Conservation (phyloP, 2,329 filamentous ascomycete species). For the Pseudocercospora fuligena region DNA sequence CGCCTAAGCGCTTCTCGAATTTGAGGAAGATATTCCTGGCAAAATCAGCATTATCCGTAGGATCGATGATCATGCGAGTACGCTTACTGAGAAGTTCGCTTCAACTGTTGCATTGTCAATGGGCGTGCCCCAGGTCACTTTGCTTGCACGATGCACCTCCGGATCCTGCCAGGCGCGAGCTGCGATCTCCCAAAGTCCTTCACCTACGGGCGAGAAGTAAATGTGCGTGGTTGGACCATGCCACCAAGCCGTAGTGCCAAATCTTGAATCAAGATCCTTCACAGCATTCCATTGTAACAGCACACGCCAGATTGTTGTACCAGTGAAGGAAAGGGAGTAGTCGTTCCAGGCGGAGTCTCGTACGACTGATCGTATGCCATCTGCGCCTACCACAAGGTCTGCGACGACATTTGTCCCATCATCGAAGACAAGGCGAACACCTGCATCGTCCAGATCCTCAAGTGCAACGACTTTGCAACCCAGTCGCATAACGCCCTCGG, state of each 20-base stretch:
- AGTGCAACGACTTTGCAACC: conserved; percentile 51
- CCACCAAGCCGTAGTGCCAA: conserved; percentile 51
- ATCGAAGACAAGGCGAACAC: conserved; percentile 52
- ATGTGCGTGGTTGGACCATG: conserved; percentile 50
- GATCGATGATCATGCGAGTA: background rate
- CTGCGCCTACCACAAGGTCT: conserved; percentile 50
- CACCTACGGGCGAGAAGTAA: conserved; percentile 49
- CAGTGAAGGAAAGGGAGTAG: conserved; percentile 54
- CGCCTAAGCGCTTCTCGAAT: conserved; percentile 47
- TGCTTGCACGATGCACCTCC: conserved; percentile 15
- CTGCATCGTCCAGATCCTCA: conserved; percentile 44
- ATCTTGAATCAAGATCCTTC: conserved; percentile 39
- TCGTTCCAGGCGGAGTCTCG: conserved; percentile 49
- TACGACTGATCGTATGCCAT: conserved; percentile 59
- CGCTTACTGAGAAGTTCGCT: conserved; percentile 42
- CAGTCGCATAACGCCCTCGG: conserved; percentile 50
- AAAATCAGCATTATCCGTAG: conserved; percentile 29
- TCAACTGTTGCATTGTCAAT: conserved; percentile 45
- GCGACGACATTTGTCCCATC: conserved; percentile 40
- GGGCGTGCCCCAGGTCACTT: conserved; percentile 47
- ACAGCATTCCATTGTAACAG: conserved; percentile 44
- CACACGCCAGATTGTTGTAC: conserved; percentile 55
- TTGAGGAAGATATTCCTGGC: conserved; percentile 48
- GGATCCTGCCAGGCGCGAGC: conserved; percentile 28
- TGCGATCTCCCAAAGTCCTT: conserved; percentile 28